These are phyloP conservation scores for Pythium sukuiense DNA, from an alignment of 352 stramenopile species.

Conservation along the genomic window DNA sequence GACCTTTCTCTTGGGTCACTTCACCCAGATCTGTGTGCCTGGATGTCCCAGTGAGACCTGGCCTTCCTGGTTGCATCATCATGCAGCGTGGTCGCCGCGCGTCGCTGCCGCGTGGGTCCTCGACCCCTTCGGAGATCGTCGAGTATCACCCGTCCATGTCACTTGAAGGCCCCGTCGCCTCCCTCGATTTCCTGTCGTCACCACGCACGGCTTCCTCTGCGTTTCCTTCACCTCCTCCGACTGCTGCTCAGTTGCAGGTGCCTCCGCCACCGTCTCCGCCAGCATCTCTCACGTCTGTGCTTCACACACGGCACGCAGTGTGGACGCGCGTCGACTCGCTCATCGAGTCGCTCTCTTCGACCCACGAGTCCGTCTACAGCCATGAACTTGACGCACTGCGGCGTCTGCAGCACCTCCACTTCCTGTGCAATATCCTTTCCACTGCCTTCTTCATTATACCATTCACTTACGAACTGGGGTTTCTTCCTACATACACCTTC, in stretches of 20 bases:
- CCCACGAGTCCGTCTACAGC: constrained; percentile 30
- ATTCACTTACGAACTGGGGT: constrained; percentile 1
- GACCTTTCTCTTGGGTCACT: not conserved
- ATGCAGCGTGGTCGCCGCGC: constrained; percentile 14
- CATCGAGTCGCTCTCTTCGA: constrained; percentile 30
- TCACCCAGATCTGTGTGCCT: too few relatives aligned
- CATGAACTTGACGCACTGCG: constrained; percentile 39
- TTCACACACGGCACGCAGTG: constrained; percentile 6
- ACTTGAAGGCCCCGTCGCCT: constrained; percentile 39
- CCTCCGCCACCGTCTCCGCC: not conserved
- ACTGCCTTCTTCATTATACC: not conserved
- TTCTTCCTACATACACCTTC: not conserved
- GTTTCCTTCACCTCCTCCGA: not conserved
- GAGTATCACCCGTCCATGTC: constrained; percentile 78
- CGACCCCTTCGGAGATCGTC: constrained; percentile 25
- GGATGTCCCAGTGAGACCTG: too few relatives aligned
- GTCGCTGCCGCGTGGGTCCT: constrained; percentile 3
- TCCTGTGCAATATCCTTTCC: constrained; percentile 68
- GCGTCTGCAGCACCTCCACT: constrained; percentile 55
- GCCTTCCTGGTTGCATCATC: not conserved
- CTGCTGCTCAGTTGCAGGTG: not conserved
- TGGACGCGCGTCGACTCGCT: constrained; percentile 28
- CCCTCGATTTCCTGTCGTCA: constrained; percentile 30
- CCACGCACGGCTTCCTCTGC: not conserved
- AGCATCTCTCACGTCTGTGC: constrained; percentile 8